phyloP scores from a whole-genome alignment of 345 rosid species.

The Excoecaria cochinchinensis region DNA sequence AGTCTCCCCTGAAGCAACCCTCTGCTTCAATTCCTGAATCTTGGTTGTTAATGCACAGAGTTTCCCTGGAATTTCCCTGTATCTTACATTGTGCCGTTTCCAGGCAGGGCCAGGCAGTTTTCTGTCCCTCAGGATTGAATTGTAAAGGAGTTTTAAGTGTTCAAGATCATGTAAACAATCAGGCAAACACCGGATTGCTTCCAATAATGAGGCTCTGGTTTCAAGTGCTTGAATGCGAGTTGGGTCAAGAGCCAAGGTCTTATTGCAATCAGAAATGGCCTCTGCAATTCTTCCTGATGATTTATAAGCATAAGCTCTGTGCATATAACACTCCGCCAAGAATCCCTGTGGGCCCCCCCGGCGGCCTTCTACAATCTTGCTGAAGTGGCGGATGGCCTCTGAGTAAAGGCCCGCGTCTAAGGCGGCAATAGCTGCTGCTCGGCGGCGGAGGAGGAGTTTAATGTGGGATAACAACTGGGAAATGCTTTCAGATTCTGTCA shows the following conservation, averaged over 20 bases:
- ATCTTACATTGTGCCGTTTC: conserved; percentile 81
- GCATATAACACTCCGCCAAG: conserved; percentile 83
- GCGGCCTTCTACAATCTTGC: conserved; percentile 83
- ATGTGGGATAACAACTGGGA: conserved; percentile 73
- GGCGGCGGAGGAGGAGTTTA: conserved; percentile 83
- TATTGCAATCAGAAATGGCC: conserved; percentile 86
- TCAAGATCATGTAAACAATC: conserved; percentile 92
- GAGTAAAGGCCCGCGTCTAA: conserved; percentile 73
- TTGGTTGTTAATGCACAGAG: conserved; percentile 63
- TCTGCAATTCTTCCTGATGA: conserved; percentile 78
- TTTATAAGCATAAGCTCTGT: conserved; percentile 74
- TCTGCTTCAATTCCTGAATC: conserved; percentile 60
- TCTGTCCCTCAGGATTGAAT: conserved; percentile 77
- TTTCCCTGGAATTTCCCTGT: conserved; percentile 84
- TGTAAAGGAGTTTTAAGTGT: conserved; percentile 81
- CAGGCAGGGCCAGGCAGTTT: conserved; percentile 95
- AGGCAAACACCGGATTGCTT: conserved; percentile 76
- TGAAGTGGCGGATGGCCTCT: conserved; percentile 90
- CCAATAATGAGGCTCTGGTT: conserved; percentile 76
- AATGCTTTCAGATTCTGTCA: conserved; percentile 51
- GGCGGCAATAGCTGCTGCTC: conserved; percentile 85
- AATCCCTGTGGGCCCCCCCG: conserved; percentile 88
- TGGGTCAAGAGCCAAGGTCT: conserved; percentile 81
- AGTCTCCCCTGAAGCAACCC: conserved; percentile 76
- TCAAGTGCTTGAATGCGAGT: conserved; percentile 85